Evolutionary conservation across 2,329 filamentous ascomycete genomes (phyloP).

Genomic region (Pseudogymnoascus sp.): DNA sequence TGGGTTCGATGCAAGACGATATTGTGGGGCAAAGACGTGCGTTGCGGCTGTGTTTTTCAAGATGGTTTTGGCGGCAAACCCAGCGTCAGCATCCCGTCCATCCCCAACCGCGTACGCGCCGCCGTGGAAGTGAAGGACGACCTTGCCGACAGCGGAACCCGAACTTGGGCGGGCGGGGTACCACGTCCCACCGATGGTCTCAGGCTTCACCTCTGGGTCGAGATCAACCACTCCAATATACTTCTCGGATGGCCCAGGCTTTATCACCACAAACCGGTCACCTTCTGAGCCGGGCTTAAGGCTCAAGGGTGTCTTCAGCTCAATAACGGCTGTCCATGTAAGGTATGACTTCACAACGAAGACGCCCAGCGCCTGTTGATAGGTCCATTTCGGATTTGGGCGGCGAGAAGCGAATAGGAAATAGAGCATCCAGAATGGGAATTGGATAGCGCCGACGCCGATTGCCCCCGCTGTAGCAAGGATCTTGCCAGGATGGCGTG

Average conservation of each 20-base stretch:
- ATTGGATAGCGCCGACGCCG: background rate
- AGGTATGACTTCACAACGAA: background rate
- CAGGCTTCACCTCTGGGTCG: slow-evolving; percentile 14
- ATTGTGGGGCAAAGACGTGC: slow-evolving; percentile 38
- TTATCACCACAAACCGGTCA: background rate
- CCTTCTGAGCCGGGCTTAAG: background rate
- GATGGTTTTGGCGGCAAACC: slow-evolving; percentile 29
- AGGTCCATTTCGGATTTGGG: slow-evolving; percentile 1
- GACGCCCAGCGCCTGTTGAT: background rate
- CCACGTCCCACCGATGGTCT: slow-evolving; percentile 28
- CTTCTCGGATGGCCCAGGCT: background rate
- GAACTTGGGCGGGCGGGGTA: slow-evolving; percentile 17
- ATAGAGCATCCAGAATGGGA: background rate
- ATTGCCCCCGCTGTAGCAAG: background rate
- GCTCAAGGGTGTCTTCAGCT: background rate
- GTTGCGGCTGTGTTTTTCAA: slow-evolving; percentile 31
- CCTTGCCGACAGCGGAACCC: slow-evolving; percentile 15
- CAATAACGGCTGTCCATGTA: background rate
- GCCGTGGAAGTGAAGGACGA: slow-evolving; percentile 42
- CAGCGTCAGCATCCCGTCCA: slow-evolving; percentile 31
- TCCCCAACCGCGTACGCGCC: slow-evolving; percentile 41
- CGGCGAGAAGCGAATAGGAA: background rate
- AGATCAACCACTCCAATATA: slow-evolving; percentile 5
- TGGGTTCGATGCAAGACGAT: slow-evolving; percentile 39
- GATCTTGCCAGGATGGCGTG: background rate